Evolutionary conservation across 1,139 yeast genomes (phyloP), one percentile per base, ranked within the genome.

Genomic region (Debaryomyces sp.): DNA sequence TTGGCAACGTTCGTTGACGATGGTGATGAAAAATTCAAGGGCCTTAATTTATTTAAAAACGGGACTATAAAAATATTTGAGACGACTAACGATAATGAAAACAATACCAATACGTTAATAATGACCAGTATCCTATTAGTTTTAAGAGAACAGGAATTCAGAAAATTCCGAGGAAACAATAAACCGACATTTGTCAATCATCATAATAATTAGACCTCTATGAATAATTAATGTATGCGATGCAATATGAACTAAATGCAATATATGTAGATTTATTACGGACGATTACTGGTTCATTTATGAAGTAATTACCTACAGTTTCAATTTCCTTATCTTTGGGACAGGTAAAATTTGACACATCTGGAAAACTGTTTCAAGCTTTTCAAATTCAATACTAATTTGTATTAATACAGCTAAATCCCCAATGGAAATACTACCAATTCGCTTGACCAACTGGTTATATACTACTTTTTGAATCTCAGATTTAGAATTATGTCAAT

Each of bases 91-190:
- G 53, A 50, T 13, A 38, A 35, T 22, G 48, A 45, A 6, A 35
- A 64, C 8, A 57, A 60, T 46, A 61, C 60, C 10, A 65, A 64
- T 32, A 62, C 67, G 30, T 51, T 67, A 50, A 62, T 69, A 23
- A 44, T 73, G 29, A 52, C 62, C n/a, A 62, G 70, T 41, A 57
- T 73, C 6, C 51, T 73, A 51, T 55, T 73, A 48, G 69, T 70
- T 4, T 60, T 74, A 46, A 51, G 77, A 40, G 78, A 73, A 47
- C 78, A 71, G 53, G 78, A 74, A 51, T 59, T 59, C 22, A 55
- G 75, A 40, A 74, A 74, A 53, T 71, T 65, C 55, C 62, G 66
- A 54, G 77, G 79, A 3, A 63, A 63, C 40, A 67, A 66, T 41
- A 61, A 59, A 44, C 70, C 70, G 5, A 27, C 46, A 8, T 43